Base-by-base conservation (phyloP, 176 grass and related monocot genomes). In the Avena sativa region DNA sequence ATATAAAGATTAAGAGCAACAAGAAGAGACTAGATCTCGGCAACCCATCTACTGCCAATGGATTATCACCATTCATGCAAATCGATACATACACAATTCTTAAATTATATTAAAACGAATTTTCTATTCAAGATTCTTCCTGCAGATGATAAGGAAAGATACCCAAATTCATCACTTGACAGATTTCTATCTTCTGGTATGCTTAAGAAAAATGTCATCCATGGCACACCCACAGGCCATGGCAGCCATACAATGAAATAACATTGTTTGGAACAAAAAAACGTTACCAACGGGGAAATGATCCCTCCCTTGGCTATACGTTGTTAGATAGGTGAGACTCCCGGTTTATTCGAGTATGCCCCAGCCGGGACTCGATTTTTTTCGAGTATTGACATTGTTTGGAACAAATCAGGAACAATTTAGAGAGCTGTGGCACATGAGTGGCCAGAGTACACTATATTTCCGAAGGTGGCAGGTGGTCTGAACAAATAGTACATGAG, bases 201-300 rank as follows among this genome's bases (percentile, higher is more conserved):
- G 53, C 53, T 81, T 40, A 9, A 40, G 26, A 81, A 48, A 71
- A 48, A 71, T 17, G 13, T 46, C 40, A 87, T 62, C 19, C 43
- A 60, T 3, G 20, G 34, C n/a, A 12, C 34, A 76, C 26, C 16
- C 1, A 71, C 0, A n/a, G 40, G 40, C 40, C 40, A 43, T 43
- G 40, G 10, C 62, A 79, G 43, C 10, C 16, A 40, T 20, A 9
- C 2, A 57, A 9, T 48, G 26, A 61, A 30, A 70, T 59, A 40
- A 8, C 20, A 61, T 43, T 30, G 59, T n/a, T 32, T 55, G 7
- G 25, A 23, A 59, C 49, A 57, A 59, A 17, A 34, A 34, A 34
- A 34, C 32, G 3, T 34, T 34, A 34, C 32, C 3, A 34, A 34
- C 3, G 32, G 32, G 32, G 32, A 3, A 34, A 34, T 34, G 32